These are phyloP conservation scores for Pyricularia sp. DNA, from an alignment of 2,329 filamentous ascomycete species.

Conservation along the genomic window DNA sequence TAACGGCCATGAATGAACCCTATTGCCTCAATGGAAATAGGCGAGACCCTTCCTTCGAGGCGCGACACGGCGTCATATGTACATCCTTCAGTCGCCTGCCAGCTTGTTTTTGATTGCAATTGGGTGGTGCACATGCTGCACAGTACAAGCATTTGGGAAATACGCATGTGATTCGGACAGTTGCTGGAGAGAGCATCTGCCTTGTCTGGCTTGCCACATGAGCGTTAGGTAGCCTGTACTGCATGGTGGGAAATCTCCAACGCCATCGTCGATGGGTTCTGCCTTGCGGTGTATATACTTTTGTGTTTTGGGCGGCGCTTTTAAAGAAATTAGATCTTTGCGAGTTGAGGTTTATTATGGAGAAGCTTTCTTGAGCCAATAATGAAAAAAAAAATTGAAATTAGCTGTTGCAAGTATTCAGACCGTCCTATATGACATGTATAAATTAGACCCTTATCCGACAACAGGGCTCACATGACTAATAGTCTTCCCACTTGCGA, in stretches of 20 bases:
- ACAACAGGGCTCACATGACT: no score
- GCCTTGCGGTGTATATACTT: background rate
- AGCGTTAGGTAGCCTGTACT: background rate
- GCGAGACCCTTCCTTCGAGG: background rate
- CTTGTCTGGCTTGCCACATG: background rate
- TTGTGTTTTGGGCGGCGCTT: background rate
- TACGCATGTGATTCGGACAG: background rate
- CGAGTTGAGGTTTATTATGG: background rate
- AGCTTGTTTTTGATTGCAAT: background rate
- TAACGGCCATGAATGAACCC: background rate
- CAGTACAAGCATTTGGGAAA: background rate
- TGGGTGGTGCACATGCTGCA: background rate
- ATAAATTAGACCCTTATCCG: no score
- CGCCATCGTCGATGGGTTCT: background rate
- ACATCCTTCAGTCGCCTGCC: background rate
- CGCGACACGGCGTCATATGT: background rate
- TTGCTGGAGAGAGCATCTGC: background rate
- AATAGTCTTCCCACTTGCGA: no score
- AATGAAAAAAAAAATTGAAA: background rate
- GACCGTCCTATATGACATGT: no score
- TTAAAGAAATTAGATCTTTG: background rate
- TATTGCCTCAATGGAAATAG: background rate
- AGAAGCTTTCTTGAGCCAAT: background rate
- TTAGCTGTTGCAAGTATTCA: background rate
- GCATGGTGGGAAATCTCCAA: background rate